Base-by-base conservation (phyloP, 2,329 filamentous ascomycete genomes). In the Aspergillus latus region DNA sequence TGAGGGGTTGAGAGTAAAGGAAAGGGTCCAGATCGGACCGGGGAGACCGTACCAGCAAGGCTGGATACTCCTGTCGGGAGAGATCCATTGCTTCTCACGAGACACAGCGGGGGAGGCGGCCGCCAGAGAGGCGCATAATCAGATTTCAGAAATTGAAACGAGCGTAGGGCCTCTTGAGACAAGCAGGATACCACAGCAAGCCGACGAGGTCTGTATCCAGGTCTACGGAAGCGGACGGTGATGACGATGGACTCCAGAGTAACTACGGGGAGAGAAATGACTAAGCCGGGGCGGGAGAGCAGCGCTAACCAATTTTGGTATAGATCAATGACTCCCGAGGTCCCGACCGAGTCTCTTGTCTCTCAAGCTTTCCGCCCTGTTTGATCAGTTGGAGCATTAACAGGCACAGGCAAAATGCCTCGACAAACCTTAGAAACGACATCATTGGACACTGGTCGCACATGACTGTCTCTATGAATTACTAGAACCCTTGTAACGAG, bases 21-120 rank as follows among this genome's bases (percentile, higher is more conserved):
- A 42, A 30, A 45, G 30, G 34, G 37, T 15, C 36, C 40, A 42
- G 51, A 21, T 34, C 40, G 43, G 16, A 34, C 15, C 39, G 51
- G 32, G 50, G 16, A 36, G 55, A 51, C 29, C 88, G 82, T 82
- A 97, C 93, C 87, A 96, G 87, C 84, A 97, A 88, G 66, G 87
- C 88, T 74, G 93, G 92, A 81, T 97, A 97, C 77, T 97, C 93
- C 75, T 89, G 83, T 77, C 92, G 86, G 73, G 89, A 87, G 70
- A 93, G 83, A 69, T 90, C 88, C 86, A 90, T 90, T 68, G 60
- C 67, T 64, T 65, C 61, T 64, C 64, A 66, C 67, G 67, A 64
- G 46, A 66, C 59, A 64, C 57, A 57, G 45, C 54, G 52, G 59
- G 55, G 57, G 49, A 50, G 30, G 34, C 49, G 49, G 62, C 59